phyloP scores from a whole-genome alignment of 257 asterid species.

The Handroanthus guayacan region DNA sequence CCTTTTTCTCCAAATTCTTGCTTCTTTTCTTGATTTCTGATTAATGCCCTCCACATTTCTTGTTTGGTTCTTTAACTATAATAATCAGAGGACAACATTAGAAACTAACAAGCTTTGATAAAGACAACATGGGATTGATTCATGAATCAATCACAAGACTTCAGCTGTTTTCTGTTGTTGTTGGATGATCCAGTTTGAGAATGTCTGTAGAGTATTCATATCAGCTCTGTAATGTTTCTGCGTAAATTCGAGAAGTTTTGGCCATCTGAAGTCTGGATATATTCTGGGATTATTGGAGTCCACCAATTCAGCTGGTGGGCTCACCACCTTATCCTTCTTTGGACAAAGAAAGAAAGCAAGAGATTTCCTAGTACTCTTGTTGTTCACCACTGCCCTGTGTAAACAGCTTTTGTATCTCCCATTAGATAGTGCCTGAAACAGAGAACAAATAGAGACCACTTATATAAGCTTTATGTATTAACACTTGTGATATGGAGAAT shows the following conservation, averaged over 20 bases:
- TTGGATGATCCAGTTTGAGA: constrained; percentile 69
- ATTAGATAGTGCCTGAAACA: constrained; percentile 79
- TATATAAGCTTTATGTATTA: neutral
- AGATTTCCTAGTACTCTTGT: constrained; percentile 71
- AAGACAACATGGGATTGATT: constrained; percentile 6
- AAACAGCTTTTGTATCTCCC: constrained; percentile 91
- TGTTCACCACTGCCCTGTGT: constrained; percentile 97
- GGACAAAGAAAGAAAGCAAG: constrained; percentile 95
- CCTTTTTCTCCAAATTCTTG: neutral
- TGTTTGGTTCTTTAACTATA: neutral
- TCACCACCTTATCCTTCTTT: constrained; percentile 76
- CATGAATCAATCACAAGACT: constrained; percentile 7
- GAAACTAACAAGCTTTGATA: neutral
- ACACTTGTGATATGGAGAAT: neutral
- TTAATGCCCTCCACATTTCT: neutral
- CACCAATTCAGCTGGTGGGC: constrained; percentile 84
- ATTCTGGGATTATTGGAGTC: constrained; percentile 71
- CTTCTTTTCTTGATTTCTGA: neutral
- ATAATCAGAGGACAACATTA: neutral
- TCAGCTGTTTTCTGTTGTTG: constrained; percentile 36
- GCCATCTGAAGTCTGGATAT: constrained; percentile 89
- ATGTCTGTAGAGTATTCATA: constrained; percentile 76
- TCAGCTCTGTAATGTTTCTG: constrained; percentile 95
- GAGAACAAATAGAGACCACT: neutral
- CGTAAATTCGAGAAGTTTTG: constrained; percentile 71